phyloP scores from a whole-genome alignment of 1,284 basidiomycete species.

The Clitocybe nebularis region DNA sequence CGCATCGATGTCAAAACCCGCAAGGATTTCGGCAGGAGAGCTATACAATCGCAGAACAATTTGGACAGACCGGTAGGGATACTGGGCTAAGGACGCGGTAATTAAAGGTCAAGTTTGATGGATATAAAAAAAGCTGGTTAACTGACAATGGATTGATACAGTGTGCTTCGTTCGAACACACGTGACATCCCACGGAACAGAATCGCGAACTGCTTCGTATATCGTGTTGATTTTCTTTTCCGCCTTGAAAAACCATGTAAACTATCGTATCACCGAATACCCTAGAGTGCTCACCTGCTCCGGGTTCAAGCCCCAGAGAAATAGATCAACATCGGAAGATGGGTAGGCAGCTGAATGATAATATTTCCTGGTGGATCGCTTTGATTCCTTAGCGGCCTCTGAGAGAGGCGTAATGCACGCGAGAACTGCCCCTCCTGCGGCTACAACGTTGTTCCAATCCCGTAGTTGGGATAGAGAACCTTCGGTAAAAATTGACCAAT shows the following conservation, averaged over 20 bases:
- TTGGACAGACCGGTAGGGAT: constrained; percentile 56
- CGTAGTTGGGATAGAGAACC: constrained; percentile 50
- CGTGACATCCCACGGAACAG: constrained; percentile 61
- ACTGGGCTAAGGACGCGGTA: constrained; percentile 41
- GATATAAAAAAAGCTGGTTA: not conserved
- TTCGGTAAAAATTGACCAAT: constrained; percentile 57
- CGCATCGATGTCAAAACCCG: constrained; percentile 60
- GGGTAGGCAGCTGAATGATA: constrained; percentile 52
- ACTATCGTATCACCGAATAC: too few species aligned
- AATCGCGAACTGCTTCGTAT: constrained; percentile 58
- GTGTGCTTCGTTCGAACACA: constrained; percentile 62
- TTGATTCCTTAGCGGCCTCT: constrained; percentile 42
- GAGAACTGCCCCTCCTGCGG: constrained; percentile 53
- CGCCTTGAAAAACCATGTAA: constrained; percentile 32
- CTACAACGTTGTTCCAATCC: constrained; percentile 60
- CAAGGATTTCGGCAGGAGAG: constrained; percentile 57
- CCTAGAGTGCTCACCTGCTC: constrained; percentile 35
- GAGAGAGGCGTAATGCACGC: constrained; percentile 51
- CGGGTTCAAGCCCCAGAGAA: constrained; percentile 52
- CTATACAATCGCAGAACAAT: constrained; percentile 53
- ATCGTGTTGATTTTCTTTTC: constrained; percentile 54
- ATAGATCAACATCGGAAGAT: constrained; percentile 60
- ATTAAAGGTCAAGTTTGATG: not conserved
- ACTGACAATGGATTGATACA: constrained; percentile 55
- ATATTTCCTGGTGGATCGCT: constrained; percentile 50